These are phyloP conservation scores for Colletotrichum gigasporum DNA, from an alignment of 2,329 filamentous ascomycete species.

Conservation along the genomic window DNA sequence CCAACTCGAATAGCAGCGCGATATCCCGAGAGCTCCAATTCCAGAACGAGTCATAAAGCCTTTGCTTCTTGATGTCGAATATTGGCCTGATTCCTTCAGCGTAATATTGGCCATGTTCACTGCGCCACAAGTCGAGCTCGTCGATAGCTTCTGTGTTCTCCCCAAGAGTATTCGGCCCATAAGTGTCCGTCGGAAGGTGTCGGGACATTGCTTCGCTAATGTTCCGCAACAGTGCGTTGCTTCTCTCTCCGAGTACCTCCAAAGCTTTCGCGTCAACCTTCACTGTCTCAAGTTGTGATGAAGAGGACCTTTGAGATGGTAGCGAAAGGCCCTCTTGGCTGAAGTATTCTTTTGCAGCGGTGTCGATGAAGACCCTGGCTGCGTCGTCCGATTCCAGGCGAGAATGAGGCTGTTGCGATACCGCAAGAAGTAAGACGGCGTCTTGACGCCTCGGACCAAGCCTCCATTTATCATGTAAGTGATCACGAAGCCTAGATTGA, in stretches of 20 bases:
- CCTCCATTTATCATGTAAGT: conserved; percentile 93
- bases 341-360: background rate
- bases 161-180: too few species aligned
- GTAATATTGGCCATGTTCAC: conserved; percentile 96
- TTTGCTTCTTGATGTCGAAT: conserved; percentile 91
- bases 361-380: background rate
- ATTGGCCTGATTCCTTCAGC: conserved; percentile 92
- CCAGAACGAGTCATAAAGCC: conserved; percentile 97
- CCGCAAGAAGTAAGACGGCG: conserved; percentile 83
- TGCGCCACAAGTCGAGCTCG: conserved; percentile 92
- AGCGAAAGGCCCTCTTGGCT: background rate
- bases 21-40: conserved; percentile 96
- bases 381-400: background rate
- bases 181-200: conserved; percentile 55
- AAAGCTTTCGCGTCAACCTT: conserved; percentile 92
- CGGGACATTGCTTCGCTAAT: background rate
- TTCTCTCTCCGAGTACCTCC: conserved; percentile 66
- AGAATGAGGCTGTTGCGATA: conserved; percentile 86
- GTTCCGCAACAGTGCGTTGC: background rate
- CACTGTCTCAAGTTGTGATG: conserved; percentile 77
- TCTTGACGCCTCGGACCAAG: conserved; percentile 88
- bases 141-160: conserved; percentile 48
- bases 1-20: background rate
- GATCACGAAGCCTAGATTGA: conserved; percentile 93
- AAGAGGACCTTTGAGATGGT: background rate